Base-by-base conservation (phyloP, 441 rosid species). In the Geranium incanum region DNA sequence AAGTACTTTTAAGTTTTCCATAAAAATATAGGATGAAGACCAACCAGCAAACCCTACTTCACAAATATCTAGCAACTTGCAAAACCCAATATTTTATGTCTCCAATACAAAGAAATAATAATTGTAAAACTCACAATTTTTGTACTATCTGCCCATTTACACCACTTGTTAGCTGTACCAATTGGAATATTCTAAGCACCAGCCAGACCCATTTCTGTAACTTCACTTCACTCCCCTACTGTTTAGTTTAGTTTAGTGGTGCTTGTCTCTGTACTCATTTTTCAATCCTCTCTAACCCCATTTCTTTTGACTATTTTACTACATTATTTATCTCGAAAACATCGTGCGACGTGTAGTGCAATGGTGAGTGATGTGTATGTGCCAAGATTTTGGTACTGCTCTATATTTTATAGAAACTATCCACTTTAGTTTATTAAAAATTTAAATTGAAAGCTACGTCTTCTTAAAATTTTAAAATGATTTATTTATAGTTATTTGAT, bases 11-110 rank as follows among this genome's bases (percentile, higher is more conserved):
- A n/a, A n/a, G n/a, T n/a, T n/a, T n/a, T n/a, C n/a, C n/a, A n/a
- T n/a, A n/a, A n/a, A n/a, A 23, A 23, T 23, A 23, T 23, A 23
- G 1, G 1, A 23, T 23, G 41, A 38, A 38, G 41, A 38, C 41
- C 41, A 38, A 38, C 41, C 4, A 3, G n/a, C 59, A 15, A 3
- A 12, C 59, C 15, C 3, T 1, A 0, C 55, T 4, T 52, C 59
- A 52, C 18, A 52, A 52, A 52, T 52, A 52, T 52, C 59, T 52
- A 52, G 59, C 59, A 52, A 52, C 59, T 52, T 12, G 59, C 59
- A 52, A 52, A 52, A 52, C 15, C 16, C 59, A 52, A 52, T 52
- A 52, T 15, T 52, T 52, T 52, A 52, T 52, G 15, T 15, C 59
- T 52, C 59, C 15, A 52, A 52, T 52, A 38, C 1, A 23, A 23